Percentiles rank a stretch among this genome's conserved stretches.
Conservation (phyloP, 2,329 filamentous ascomycete genomes). For the Elsinoe ampelina region DNA sequence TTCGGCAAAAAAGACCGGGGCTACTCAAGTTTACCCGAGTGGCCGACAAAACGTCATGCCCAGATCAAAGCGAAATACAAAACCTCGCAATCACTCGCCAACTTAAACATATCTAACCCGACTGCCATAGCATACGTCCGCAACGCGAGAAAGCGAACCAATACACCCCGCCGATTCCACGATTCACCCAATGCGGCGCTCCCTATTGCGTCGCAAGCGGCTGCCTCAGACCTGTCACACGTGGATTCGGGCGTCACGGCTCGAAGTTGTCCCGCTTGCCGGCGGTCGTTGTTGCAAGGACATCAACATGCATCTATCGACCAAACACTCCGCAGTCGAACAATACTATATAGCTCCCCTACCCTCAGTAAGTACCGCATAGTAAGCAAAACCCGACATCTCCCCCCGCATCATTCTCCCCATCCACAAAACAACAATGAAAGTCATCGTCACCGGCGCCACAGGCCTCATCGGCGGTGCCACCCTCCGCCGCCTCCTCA, state of each 20-base stretch:
- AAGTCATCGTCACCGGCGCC: constrained; percentile 47
- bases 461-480: constrained; percentile 47
- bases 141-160: too few relatives aligned
- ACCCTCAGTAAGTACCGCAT: neutral
- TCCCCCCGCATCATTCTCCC: neutral
- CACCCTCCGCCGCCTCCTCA: constrained; percentile 42
- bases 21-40: neutral
- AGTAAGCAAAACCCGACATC: neutral
- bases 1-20: neutral
- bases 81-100: too few relatives aligned
- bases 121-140: too few relatives aligned
- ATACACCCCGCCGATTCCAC: too few relatives aligned
- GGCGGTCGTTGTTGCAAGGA: neutral
- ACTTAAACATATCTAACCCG: too few relatives aligned
- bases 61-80: too few relatives aligned
- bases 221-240: neutral
- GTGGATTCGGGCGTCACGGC: neutral
- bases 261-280: neutral
- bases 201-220: neutral
- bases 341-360: neutral
- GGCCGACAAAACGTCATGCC: neutral
- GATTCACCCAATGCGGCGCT: too few relatives aligned
- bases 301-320: too few relatives aligned
- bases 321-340: too few relatives aligned
- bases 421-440: constrained; percentile 37